Evolutionary conservation across 768 basidiomycete genomes (phyloP).

Genomic region (Cystobasidium tubakii): DNA sequence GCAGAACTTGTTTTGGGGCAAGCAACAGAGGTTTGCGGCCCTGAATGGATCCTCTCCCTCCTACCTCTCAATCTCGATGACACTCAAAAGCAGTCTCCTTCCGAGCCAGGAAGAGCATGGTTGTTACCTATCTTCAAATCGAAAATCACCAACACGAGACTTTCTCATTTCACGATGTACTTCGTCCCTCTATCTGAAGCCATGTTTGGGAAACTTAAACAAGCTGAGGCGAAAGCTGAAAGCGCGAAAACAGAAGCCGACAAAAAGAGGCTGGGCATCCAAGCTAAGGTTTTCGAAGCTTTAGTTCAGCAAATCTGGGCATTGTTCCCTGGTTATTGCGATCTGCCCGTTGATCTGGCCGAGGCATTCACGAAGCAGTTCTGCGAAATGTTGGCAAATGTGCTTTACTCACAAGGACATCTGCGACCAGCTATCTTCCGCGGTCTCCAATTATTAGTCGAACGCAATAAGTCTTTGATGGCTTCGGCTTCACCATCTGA

Average conservation of each 20-base stretch:
- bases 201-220: slow-evolving; percentile 79
- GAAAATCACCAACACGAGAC: slow-evolving; percentile 64
- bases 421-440: slow-evolving; percentile 75
- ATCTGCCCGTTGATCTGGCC: slow-evolving; percentile 67
- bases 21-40: slow-evolving; percentile 79
- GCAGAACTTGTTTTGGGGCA: slow-evolving; percentile 71
- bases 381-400: slow-evolving; percentile 80
- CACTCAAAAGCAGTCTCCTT: slow-evolving; percentile 59
- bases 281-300: slow-evolving; percentile 93
- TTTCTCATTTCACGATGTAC: slow-evolving; percentile 77
- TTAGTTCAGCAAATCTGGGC: slow-evolving; percentile 89
- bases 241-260: slow-evolving; percentile 53
- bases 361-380: slow-evolving; percentile 70
- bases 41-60: slow-evolving; percentile 64
- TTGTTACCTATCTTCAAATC: slow-evolving; percentile 78
- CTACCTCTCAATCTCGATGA: slow-evolving; percentile 85
- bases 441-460: slow-evolving; percentile 72
- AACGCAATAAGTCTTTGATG: slow-evolving; percentile 63
- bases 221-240: slow-evolving; percentile 52
- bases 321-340: slow-evolving; percentile 84
- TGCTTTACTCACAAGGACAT: slow-evolving; percentile 82
- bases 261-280: slow-evolving; percentile 50
- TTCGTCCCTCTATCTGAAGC: slow-evolving; percentile 91
- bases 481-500: slow-evolving; percentile 51
- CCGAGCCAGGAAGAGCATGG: slow-evolving; percentile 79